Percentiles rank a stretch among this genome's conserved stretches.
Conservation (phyloP, 2,329 filamentous ascomycete genomes). For the Aureobasidium uvarum region DNA sequence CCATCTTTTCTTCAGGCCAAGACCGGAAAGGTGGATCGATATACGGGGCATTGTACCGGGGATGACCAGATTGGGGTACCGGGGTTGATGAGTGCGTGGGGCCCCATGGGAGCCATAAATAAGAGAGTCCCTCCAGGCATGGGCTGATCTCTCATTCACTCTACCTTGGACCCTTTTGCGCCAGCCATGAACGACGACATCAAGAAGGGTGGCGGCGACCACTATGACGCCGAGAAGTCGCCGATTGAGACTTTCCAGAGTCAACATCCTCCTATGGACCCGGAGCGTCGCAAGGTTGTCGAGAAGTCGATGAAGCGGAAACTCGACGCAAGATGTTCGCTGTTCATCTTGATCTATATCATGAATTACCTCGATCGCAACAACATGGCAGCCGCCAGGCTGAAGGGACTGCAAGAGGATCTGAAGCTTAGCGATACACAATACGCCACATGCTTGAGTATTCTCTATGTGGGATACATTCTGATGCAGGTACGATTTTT, state of each 20-base stretch:
- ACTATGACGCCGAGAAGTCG: conserved; percentile 12
- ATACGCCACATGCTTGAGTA: conserved; percentile 54
- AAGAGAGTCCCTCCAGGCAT: conserved; percentile 3
- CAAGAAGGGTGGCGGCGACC: conserved; percentile 3
- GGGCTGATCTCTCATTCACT: background rate
- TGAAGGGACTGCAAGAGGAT: conserved; percentile 63
- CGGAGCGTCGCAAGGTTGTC: conserved; percentile 13
- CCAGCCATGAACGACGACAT: conserved; percentile 13
- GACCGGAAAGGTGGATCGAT: conserved; percentile 4
- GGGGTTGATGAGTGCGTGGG: conserved; percentile 4
- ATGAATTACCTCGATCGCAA: conserved; percentile 65
- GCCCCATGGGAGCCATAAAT: conserved; percentile 21
- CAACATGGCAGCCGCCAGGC: conserved; percentile 63
- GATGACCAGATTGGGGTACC: conserved; percentile 3
- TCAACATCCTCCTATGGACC: conserved; percentile 8
- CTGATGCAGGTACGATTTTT: conserved; percentile 28
- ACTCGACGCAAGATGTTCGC: conserved; percentile 8
- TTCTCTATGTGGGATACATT: conserved; percentile 61
- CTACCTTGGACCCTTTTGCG: background rate
- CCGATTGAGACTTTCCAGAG: conserved; percentile 7
- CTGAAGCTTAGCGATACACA: conserved; percentile 56
- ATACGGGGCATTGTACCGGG: conserved; percentile 17
- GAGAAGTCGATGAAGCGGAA: conserved; percentile 23
- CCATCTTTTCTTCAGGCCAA: conserved; percentile 21
- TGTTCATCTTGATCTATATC: conserved; percentile 72